phyloP scores from a whole-genome alignment of 805 yeast species.

The Yamadazyma paraphyllophila region DNA sequence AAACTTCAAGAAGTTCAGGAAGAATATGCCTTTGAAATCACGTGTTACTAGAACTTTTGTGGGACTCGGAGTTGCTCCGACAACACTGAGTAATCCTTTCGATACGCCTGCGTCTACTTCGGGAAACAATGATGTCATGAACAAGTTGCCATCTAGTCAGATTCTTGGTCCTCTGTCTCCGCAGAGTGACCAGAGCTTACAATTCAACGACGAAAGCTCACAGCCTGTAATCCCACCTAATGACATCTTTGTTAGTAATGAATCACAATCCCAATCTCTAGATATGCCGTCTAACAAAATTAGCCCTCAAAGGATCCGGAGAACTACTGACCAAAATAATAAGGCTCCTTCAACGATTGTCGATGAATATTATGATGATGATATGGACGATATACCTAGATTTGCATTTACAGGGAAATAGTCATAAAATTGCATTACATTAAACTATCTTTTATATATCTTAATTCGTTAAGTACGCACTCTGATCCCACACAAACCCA shows the following conservation, averaged over 20 bases:
- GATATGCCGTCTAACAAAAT: slow-evolving; percentile 5
- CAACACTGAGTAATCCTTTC: background rate
- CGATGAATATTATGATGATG: slow-evolving; percentile 26
- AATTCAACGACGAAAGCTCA: too few species aligned
- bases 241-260: slow-evolving; percentile 5
- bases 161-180: too few species aligned
- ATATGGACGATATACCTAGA: slow-evolving; percentile 31
- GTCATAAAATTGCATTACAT: background rate
- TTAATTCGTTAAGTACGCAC: background rate
- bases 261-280: slow-evolving; percentile 5
- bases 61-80: slow-evolving; percentile 12
- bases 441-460: too few species aligned
- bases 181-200: too few species aligned
- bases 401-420: slow-evolving; percentile 26
- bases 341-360: background rate
- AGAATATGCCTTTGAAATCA: slow-evolving; percentile 18
- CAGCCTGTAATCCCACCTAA: slow-evolving; percentile 5
- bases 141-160: too few species aligned
- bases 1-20: slow-evolving; percentile 33
- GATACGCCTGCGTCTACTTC: background rate
- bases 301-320: slow-evolving; percentile 2
- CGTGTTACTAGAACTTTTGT: slow-evolving; percentile 22
- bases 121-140: too few species aligned
- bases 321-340: background rate
- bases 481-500: slow-evolving; percentile 33